Evolutionary conservation across 2,329 filamentous ascomycete species (phyloP).

Genomic region (Cercospora sp.): DNA sequence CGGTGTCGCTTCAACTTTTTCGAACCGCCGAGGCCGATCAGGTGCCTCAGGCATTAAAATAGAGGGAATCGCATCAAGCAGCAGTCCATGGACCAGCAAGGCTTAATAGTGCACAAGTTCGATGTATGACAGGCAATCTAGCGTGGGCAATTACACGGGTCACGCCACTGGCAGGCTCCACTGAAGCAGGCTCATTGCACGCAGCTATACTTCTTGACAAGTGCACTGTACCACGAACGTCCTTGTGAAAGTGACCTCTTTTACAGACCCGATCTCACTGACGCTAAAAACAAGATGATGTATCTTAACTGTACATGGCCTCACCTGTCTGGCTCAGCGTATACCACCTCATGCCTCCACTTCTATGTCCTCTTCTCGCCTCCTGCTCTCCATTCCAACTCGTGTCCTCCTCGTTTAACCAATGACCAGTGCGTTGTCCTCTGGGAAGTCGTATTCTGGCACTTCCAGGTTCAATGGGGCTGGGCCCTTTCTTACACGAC

Average conservation of each 20-base stretch:
- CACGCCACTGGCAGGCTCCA: background rate
- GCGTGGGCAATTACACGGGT: background rate
- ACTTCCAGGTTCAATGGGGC: slow-evolving; percentile 97
- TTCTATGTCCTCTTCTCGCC: background rate
- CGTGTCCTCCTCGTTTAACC: slow-evolving; percentile 67
- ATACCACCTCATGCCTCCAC: slow-evolving; percentile 3
- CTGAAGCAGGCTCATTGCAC: background rate
- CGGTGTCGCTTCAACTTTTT: background rate
- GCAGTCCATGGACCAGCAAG: background rate
- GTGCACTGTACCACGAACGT: background rate
- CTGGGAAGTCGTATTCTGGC: slow-evolving; percentile 86
- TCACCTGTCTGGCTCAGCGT: slow-evolving; percentile 14
- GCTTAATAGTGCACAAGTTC: background rate
- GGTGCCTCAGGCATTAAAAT: background rate
- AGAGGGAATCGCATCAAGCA: too few species aligned
- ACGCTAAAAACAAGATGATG: slow-evolving; percentile 19
- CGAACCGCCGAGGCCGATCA: background rate
- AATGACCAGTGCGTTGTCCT: slow-evolving; percentile 85
- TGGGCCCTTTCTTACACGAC: slow-evolving; percentile 95
- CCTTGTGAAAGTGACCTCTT: slow-evolving; percentile 13
- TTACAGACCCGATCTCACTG: slow-evolving; percentile 17
- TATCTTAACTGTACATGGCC: slow-evolving; percentile 19
- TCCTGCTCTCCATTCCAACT: background rate
- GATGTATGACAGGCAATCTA: background rate
- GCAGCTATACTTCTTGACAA: background rate